A percentile compares a stretch with the other conserved stretches of the same genome.
These are phyloP conservation scores for Ophiocordyceps australis DNA, from an alignment of 2,329 filamentous ascomycete species.

Conservation along the genomic window DNA sequence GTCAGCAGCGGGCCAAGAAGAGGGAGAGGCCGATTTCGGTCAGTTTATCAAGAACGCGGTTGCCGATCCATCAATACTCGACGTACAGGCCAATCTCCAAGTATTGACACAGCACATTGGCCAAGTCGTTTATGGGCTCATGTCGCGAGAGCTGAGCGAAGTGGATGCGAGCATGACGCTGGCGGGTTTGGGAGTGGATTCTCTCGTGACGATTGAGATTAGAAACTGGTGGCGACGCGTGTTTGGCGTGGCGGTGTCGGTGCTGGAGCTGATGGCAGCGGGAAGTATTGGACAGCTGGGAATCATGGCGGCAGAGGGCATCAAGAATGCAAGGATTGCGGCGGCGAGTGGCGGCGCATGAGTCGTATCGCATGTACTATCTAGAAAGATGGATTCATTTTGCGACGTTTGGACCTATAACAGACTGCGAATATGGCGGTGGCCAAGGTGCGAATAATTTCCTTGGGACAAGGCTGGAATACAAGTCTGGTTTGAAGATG, in stretches of 20 bases:
- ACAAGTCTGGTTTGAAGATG: too few species aligned
- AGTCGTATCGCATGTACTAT: too few species aligned
- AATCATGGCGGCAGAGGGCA: constrained; percentile 1
- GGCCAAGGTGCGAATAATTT: too few species aligned
- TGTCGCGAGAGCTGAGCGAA: constrained; percentile 2
- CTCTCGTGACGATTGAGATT: constrained; percentile 5
- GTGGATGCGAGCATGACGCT: constrained; percentile 3
- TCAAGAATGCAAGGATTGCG: not conserved
- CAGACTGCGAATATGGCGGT: too few species aligned
- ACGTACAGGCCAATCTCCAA: not conserved
- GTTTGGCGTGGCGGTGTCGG: constrained; percentile 3
- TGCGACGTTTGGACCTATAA: too few species aligned
- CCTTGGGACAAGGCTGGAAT: too few species aligned
- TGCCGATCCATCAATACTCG: constrained; percentile 1
- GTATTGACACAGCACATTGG: constrained; percentile 3
- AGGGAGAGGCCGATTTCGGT: constrained; percentile 2
- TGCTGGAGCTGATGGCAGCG: constrained; percentile 4
- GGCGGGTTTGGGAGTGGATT: constrained; percentile 4
- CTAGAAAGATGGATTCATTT: too few species aligned
- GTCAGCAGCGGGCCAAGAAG: not conserved
- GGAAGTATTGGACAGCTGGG: constrained; percentile 3
- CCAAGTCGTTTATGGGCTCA: constrained; percentile 2
- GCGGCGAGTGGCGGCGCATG: not conserved
- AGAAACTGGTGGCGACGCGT: constrained; percentile 5
- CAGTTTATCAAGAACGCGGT: constrained; percentile 3